A percentile compares a stretch with the other conserved stretches of the same genome.
phyloP scores from a whole-genome alignment of 2,329 filamentous ascomycete species.

The Plectosphaerella plurivora region DNA sequence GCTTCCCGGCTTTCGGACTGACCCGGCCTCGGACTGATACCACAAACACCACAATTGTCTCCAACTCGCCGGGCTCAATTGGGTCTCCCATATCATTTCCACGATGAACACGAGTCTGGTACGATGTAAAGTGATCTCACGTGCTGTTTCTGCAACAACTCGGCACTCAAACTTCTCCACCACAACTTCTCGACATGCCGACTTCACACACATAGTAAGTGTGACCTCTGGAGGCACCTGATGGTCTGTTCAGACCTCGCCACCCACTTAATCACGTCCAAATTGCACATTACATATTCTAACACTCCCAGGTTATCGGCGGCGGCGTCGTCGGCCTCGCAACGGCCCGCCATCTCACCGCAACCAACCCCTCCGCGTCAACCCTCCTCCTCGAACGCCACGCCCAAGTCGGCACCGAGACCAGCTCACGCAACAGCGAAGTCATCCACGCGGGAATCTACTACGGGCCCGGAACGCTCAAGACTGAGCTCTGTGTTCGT shows the following conservation, averaged over 20 bases:
- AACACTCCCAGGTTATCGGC: conserved; percentile 43
- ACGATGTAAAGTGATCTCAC: background rate
- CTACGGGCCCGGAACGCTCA: conserved; percentile 72
- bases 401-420: conserved; percentile 72
- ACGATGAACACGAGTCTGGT: background rate
- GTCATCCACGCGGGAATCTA: conserved; percentile 96
- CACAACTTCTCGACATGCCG: conserved; percentile 24
- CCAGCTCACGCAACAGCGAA: conserved; percentile 86
- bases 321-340: conserved; percentile 73
- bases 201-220: conserved; percentile 43
- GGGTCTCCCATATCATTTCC: background rate
- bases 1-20: too few relatives aligned
- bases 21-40: too few relatives aligned
- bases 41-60: too few relatives aligned
- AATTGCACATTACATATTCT: background rate
- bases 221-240: background rate
- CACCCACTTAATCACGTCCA: background rate
- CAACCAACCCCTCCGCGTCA: conserved; percentile 54
- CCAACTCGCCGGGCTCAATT: too few relatives aligned
- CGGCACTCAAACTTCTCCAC: conserved; percentile 26
- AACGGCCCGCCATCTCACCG: conserved; percentile 63
- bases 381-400: conserved; percentile 83
- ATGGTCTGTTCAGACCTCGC: background rate
- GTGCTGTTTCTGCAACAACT: background rate
- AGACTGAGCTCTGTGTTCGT: conserved; percentile 75